phyloP scores from a whole-genome alignment of 2,329 filamentous ascomycete genomes.

The Apiospora arundinis region DNA sequence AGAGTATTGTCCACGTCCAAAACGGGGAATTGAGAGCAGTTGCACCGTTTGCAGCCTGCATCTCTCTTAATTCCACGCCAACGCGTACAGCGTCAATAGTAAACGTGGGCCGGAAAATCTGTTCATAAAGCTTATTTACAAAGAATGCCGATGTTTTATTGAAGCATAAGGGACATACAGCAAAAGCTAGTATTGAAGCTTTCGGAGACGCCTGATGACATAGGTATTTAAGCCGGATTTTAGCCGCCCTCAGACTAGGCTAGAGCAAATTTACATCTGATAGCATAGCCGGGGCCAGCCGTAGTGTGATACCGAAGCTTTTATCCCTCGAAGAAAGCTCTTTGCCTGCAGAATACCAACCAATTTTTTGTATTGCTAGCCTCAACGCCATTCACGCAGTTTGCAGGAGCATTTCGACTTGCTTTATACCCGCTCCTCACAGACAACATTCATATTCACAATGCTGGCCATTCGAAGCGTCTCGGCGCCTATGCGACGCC shows the following conservation, averaged over 20 bases:
- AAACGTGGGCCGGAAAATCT: neutral
- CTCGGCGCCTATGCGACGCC: slow-evolving; percentile 75
- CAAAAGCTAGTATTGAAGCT: neutral
- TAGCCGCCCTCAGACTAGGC: neutral
- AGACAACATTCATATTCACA: slow-evolving; percentile 47
- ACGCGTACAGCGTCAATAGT: neutral
- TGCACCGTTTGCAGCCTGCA: neutral
- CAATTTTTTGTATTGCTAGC: slow-evolving; percentile 10
- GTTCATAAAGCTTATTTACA: neutral
- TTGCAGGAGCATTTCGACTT: slow-evolving; percentile 24
- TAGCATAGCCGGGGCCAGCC: slow-evolving; percentile 16
- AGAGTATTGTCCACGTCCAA: neutral
- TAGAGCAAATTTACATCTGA: slow-evolving; percentile 18
- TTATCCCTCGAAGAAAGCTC: slow-evolving; percentile 17
- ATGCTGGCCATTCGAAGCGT: slow-evolving; percentile 87
- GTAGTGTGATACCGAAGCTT: slow-evolving; percentile 10
- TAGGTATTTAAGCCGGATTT: neutral
- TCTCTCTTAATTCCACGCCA: neutral
- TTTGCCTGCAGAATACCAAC: slow-evolving; percentile 8
- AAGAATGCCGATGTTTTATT: neutral
- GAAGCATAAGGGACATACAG: neutral
- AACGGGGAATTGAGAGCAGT: neutral
- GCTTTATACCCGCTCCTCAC: slow-evolving; percentile 28
- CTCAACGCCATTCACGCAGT: slow-evolving; percentile 16
- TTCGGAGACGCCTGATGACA: neutral